Evolutionary conservation across 345 rosid genomes (phyloP).

Genomic region (Acer yangbiense): DNA sequence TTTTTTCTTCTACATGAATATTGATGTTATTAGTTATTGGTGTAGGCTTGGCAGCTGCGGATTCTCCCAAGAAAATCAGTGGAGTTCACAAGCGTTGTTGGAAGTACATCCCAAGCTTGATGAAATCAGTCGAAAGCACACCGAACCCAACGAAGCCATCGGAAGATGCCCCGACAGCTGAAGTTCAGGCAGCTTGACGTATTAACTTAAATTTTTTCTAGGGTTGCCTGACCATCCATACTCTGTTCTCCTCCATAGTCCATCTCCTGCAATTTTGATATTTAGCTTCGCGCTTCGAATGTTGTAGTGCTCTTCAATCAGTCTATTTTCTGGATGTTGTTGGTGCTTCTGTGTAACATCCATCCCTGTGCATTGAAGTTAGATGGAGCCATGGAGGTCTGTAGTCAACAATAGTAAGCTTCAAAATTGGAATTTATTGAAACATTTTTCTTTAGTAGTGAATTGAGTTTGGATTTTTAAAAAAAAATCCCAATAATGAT

Average conservation of each 20-base stretch:
- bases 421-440: not conserved
- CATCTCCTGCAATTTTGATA: conserved; percentile 6
- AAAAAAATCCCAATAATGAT: not conserved
- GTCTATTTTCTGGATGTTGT: not conserved
- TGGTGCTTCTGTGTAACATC: conserved; percentile 7
- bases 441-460: not conserved
- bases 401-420: not conserved
- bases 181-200: conserved; percentile 60
- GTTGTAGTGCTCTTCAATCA: not conserved
- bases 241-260: not conserved
- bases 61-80: conserved; percentile 85
- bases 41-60: conserved; percentile 68
- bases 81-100: conserved; percentile 94
- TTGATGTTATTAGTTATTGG: conserved; percentile 17
- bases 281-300: conserved; percentile 6
- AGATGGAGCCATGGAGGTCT: conserved; percentile 4
- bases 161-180: conserved; percentile 40
- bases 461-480: not conserved
- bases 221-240: conserved; percentile 10
- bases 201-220: not conserved
- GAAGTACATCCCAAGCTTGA: conserved; percentile 70
- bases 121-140: conserved; percentile 33
- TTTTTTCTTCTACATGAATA: not conserved
- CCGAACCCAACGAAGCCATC: conserved; percentile 30
- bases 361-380: conserved; percentile 4